Conservation (phyloP, 2,329 filamentous ascomycete species). For the Cryphonectria naterciae region DNA sequence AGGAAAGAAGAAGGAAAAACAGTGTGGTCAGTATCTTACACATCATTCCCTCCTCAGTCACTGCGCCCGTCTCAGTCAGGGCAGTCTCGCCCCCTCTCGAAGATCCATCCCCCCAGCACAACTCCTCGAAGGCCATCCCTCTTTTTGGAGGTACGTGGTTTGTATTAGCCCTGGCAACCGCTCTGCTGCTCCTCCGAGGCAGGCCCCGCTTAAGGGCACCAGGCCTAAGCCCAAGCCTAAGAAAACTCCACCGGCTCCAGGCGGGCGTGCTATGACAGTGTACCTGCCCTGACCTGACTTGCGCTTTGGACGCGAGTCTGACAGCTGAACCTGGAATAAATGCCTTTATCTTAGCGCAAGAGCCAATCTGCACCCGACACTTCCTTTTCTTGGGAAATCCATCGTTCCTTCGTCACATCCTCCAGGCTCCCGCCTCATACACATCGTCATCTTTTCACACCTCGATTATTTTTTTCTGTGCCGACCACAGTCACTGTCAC, state of each 20-base stretch:
- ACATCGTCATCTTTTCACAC: conserved; percentile 7
- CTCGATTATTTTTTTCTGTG: background rate
- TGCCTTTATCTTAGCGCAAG: conserved; percentile 29
- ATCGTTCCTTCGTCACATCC: conserved; percentile 20
- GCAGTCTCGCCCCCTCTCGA: background rate
- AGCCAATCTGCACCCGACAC: conserved; percentile 22
- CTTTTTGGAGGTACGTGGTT: conserved; percentile 1
- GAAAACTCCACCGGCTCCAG: conserved; percentile 21
- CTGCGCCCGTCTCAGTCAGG: background rate
- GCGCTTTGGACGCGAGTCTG: conserved; percentile 13
- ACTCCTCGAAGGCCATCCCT: background rate
- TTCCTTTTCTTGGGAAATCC: conserved; percentile 21
- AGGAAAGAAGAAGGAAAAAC: background rate
- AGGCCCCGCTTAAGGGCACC: background rate
- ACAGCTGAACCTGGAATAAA: conserved; percentile 27
- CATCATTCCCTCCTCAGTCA: background rate
- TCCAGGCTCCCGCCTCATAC: conserved; percentile 15
- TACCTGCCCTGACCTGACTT: conserved; percentile 11
- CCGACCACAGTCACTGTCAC: background rate
- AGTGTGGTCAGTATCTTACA: background rate
- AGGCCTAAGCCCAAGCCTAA: background rate
- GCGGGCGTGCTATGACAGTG: conserved; percentile 6
- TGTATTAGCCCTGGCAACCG: conserved; percentile 17
- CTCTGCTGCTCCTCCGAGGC: background rate
- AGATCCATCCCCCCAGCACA: background rate